phyloP scores from a whole-genome alignment of 2,329 filamentous ascomycete genomes.

The Leptographium flavum region DNA sequence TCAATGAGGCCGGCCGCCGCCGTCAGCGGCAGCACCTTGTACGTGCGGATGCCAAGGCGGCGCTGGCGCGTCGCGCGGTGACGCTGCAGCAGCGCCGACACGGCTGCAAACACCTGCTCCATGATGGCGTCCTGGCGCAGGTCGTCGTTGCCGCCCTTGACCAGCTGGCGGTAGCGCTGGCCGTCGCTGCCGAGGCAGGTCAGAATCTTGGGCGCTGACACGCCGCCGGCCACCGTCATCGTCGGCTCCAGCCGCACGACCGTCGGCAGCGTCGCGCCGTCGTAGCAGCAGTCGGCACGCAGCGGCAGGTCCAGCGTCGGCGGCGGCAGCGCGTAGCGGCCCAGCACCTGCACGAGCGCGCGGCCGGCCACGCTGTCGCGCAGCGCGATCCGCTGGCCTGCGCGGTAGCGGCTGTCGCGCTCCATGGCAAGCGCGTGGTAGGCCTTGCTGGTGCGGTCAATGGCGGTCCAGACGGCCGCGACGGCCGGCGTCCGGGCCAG shows the following conservation, averaged over 20 bases:
- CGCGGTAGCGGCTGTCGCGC: constrained; percentile 51
- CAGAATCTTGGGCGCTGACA: constrained; percentile 89
- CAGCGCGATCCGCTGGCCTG: constrained; percentile 44
- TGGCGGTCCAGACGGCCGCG: constrained; percentile 49
- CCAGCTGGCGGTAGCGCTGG: constrained; percentile 69
- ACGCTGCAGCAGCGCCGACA: constrained; percentile 75
- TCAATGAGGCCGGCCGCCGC: constrained; percentile 83
- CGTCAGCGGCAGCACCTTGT: constrained; percentile 88
- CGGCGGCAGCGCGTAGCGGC: constrained; percentile 61
- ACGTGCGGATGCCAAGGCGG: constrained; percentile 81
- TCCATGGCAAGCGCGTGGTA: constrained; percentile 53
- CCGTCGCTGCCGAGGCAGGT: constrained; percentile 71
- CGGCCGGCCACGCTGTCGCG: constrained; percentile 46
- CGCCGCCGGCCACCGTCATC: constrained; percentile 76
- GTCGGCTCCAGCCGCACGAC: constrained; percentile 57
- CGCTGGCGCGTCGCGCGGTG: constrained; percentile 80
- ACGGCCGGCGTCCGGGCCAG: constrained; percentile 39
- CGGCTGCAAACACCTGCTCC: constrained; percentile 97
- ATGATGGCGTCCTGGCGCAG: constrained; percentile 95
- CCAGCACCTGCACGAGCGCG: constrained; percentile 47
- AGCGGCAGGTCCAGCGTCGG: constrained; percentile 79
- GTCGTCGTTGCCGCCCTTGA: constrained; percentile 93
- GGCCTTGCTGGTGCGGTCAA: constrained; percentile 58
- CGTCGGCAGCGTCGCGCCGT: constrained; percentile 44
- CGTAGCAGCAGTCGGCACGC: constrained; percentile 60